Percentiles rank a stretch among this genome's conserved stretches.
These are phyloP conservation scores for Saccharomyces mikatae DNA, from an alignment of 805 yeast species.

Conservation along the genomic window DNA sequence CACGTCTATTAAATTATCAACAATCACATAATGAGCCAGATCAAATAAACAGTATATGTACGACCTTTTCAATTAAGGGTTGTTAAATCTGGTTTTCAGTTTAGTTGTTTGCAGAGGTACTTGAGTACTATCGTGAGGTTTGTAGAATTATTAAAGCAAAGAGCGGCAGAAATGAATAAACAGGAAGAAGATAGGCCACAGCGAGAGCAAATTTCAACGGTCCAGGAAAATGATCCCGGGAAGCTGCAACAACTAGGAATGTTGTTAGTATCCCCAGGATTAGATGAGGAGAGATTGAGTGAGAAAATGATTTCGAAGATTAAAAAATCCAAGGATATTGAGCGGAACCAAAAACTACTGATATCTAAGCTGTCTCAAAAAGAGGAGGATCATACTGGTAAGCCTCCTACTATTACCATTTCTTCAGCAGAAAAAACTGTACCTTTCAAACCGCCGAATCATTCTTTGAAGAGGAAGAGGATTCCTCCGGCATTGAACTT, in stretches of 20 bases:
- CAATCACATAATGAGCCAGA: not conserved
- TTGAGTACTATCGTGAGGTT: not conserved
- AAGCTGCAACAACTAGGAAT: constrained; percentile 15
- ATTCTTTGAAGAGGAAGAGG: constrained; percentile 20
- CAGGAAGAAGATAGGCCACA: not conserved
- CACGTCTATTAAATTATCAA: not conserved
- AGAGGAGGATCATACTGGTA: not conserved
- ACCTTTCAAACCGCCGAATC: constrained; percentile 3
- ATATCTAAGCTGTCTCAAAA: constrained; percentile 11
- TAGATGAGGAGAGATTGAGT: constrained; percentile 17
- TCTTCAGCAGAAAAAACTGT: not conserved
- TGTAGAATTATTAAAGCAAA: not conserved
- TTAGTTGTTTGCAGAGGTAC: not conserved
- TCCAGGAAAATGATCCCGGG: not conserved
- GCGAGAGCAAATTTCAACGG: not conserved
- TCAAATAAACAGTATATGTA: not conserved
- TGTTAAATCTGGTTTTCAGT: not conserved
- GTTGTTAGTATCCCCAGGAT: constrained; percentile 25
- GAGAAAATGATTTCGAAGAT: constrained; percentile 19
- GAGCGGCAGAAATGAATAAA: not conserved
- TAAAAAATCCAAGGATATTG: constrained; percentile 20
- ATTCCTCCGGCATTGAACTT: constrained; percentile 24
- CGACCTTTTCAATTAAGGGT: not conserved
- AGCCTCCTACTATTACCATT: not conserved
- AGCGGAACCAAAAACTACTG: constrained; percentile 17